Conservation (phyloP, 164 flowering plant genomes). For the Santalum album region DNA sequence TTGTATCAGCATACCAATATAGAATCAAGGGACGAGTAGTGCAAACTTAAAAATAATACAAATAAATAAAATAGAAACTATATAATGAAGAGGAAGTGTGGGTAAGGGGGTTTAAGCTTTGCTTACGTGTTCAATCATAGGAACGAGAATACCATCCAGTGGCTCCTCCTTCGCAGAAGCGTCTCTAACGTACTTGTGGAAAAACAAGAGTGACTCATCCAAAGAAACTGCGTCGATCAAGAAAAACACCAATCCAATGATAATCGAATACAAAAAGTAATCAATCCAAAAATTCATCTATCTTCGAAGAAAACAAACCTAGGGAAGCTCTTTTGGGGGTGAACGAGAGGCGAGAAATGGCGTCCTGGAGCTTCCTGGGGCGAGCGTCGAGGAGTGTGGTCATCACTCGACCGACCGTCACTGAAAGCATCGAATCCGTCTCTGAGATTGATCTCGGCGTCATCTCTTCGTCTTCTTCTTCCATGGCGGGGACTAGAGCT, state of each 20-base stretch:
- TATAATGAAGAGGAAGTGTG: too few relatives aligned
- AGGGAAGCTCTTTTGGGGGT: constrained; percentile 18
- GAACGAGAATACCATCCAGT: constrained; percentile 51
- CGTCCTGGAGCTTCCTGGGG: constrained; percentile 43
- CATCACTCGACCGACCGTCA: constrained; percentile 47
- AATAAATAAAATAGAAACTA: too few relatives aligned
- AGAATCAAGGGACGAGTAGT: too few relatives aligned
- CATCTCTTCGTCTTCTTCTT: constrained; percentile 7
- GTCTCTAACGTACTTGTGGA: constrained; percentile 42
- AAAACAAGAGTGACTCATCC: constrained; percentile 53
- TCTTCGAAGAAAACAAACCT: constrained; percentile 12
- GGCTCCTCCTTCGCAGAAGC: constrained; percentile 32
- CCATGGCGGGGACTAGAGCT: constrained; percentile 5
- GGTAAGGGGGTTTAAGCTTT: too few relatives aligned
- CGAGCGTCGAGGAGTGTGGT: constrained; percentile 43
- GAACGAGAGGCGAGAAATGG: constrained; percentile 40
- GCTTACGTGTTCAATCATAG: constrained; percentile 52
- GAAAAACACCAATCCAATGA: neutral
- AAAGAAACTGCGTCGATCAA: constrained; percentile 28
- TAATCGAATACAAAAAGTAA: neutral
- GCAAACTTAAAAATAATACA: too few relatives aligned
- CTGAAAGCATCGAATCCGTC: constrained; percentile 32
- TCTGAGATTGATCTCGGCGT: constrained; percentile 13
- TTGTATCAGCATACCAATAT: too few relatives aligned
- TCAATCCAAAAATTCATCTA: neutral